These are phyloP conservation scores for Rubus idaeus DNA, from an alignment of 306 rosid genomes.

Conservation along the genomic window DNA sequence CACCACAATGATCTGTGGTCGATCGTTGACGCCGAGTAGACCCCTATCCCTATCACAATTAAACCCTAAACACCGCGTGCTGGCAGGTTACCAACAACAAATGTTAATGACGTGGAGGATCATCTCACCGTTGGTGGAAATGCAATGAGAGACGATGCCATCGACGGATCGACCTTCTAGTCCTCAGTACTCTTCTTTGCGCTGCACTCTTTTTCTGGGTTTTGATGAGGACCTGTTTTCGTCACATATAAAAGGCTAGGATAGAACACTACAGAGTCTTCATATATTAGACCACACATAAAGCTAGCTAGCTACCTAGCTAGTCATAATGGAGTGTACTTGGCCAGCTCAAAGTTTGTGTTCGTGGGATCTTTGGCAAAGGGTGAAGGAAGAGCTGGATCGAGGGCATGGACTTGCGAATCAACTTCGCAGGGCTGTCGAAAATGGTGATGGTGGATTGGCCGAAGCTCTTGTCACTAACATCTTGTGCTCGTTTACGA, in stretches of 20 bases:
- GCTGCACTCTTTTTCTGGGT: not conserved
- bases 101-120: not conserved
- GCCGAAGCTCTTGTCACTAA: constrained; percentile 34
- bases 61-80: not conserved
- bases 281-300: not conserved
- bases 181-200: not conserved
- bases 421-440: constrained; percentile 31
- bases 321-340: not conserved
- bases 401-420: constrained; percentile 40
- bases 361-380: not conserved
- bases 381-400: constrained; percentile 34
- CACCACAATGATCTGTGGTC: not conserved
- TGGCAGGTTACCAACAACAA: not conserved
- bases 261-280: not conserved
- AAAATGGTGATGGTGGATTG: not conserved
- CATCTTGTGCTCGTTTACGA: constrained; percentile 40
- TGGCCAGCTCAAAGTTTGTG: constrained; percentile 3
- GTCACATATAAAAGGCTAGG: not conserved
- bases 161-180: not conserved
- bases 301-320: not conserved
- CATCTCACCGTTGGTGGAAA: not conserved
- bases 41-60: not conserved
- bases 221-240: not conserved
- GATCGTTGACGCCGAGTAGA: not conserved
- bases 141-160: not conserved